Conservation (phyloP, 257 asterid genomes). For the Solanum neorickii region DNA sequence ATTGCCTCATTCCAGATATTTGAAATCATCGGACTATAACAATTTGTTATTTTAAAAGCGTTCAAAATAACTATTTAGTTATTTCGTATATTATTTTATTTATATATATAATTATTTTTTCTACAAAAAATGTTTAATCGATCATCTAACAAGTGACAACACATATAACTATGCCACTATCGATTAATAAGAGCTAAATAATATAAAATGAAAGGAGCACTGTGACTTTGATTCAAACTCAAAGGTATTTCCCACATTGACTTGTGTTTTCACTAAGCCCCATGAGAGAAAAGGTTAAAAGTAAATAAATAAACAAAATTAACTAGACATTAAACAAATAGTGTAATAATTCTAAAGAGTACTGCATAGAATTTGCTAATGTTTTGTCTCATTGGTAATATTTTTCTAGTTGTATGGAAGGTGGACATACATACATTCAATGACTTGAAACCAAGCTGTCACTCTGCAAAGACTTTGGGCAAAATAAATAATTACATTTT, state of each 20-base stretch:
- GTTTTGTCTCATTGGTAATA: constrained; percentile 22
- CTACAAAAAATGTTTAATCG: too few relatives aligned
- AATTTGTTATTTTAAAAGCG: too few relatives aligned
- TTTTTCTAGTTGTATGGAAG: constrained; percentile 13
- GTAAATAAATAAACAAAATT: not conserved
- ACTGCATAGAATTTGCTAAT: constrained; percentile 15
- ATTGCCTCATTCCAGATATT: too few relatives aligned
- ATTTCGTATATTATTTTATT: too few relatives aligned
- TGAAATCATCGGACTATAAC: too few relatives aligned
- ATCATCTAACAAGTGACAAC: too few relatives aligned
- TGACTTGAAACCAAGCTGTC: constrained; percentile 33
- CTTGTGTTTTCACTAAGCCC: constrained; percentile 16
- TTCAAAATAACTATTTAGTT: too few relatives aligned
- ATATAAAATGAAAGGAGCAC: too few relatives aligned
- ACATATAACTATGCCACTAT: too few relatives aligned
- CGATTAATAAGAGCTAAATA: too few relatives aligned
- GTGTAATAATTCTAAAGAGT: not conserved
- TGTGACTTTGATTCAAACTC: too few relatives aligned
- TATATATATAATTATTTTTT: too few relatives aligned
- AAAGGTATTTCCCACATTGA: constrained; percentile 6
- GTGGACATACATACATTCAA: constrained; percentile 23
- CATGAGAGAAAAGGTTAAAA: not conserved
- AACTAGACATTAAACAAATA: constrained; percentile 3
- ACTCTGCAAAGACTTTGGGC: constrained; percentile 5
- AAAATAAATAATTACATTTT: constrained; percentile 6